Conservation (phyloP, 2,329 filamentous ascomycete species). For the Coccinonectria pachysandricola region DNA sequence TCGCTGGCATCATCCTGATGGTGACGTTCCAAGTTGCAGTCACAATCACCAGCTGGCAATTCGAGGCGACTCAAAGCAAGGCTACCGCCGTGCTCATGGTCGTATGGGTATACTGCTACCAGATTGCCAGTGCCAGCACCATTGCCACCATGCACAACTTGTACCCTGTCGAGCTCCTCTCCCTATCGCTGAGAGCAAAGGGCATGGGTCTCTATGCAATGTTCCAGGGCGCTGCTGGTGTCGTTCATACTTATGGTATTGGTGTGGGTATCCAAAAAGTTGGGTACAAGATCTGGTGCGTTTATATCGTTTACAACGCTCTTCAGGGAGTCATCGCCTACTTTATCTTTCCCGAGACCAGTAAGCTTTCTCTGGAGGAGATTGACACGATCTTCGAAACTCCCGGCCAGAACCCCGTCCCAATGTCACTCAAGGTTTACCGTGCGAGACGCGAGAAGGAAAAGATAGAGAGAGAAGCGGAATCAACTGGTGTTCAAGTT, state of each 20-base stretch:
- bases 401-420: conserved; percentile 5
- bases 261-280: conserved; percentile 11
- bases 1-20: conserved; percentile 10
- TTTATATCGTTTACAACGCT: conserved; percentile 13
- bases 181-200: conserved; percentile 12
- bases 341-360: conserved; percentile 13
- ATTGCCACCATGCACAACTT: conserved; percentile 17
- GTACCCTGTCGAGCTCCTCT: conserved; percentile 14
- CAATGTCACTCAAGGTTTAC: conserved; percentile 8
- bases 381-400: conserved; percentile 17
- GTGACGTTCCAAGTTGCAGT: conserved; percentile 11
- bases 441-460: too few relatives aligned
- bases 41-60: conserved; percentile 15
- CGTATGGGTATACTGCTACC: conserved; percentile 13
- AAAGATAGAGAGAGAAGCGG: conserved; percentile 6
- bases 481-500: neutral
- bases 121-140: conserved; percentile 14
- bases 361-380: conserved; percentile 13
- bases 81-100: conserved; percentile 8
- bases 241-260: conserved; percentile 14
- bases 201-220: conserved; percentile 15
- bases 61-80: conserved; percentile 1
- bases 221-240: conserved; percentile 14
- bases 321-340: conserved; percentile 10
- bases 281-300: conserved; percentile 14